Conservation (phyloP, 192 early-diverging fungal species). For the Gryganskiella cystojenkinii region DNA sequence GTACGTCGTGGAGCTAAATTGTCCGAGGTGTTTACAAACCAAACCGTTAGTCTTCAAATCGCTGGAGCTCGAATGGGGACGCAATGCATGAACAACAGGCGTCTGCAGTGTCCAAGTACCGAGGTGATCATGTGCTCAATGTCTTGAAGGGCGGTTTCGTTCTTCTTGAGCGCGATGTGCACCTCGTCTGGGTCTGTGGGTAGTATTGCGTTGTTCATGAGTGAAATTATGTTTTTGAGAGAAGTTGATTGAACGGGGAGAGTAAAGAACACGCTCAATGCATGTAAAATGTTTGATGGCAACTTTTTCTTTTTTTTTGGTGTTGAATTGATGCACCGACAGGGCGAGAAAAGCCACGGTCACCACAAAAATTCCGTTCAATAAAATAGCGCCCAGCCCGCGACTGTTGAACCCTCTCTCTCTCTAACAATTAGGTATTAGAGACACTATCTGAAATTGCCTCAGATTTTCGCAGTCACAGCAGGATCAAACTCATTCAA, state of each 20-base stretch:
- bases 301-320: no score
- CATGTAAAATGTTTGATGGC: no score
- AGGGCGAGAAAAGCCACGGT: background rate
- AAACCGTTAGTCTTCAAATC: background rate
- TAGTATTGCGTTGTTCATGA: background rate
- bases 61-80: background rate
- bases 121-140: slow-evolving; percentile 52
- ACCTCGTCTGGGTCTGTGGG: slow-evolving; percentile 24
- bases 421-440: slow-evolving; percentile 40
- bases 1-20: slow-evolving; percentile 38
- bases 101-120: no score
- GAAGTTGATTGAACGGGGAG: background rate
- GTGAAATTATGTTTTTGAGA: background rate
- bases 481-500: no score
- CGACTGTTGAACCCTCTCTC: slow-evolving; percentile 38
- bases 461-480: no score
- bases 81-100: background rate
- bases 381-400: background rate
- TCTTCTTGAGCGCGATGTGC: slow-evolving; percentile 26
- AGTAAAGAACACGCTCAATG: background rate
- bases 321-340: no score
- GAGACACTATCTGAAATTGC: no score
- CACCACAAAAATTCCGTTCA: slow-evolving; percentile 14
- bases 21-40: background rate
- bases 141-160: slow-evolving; percentile 25